phyloP scores from a whole-genome alignment of 768 basidiomycete species.

The Trametes villosa region DNA sequence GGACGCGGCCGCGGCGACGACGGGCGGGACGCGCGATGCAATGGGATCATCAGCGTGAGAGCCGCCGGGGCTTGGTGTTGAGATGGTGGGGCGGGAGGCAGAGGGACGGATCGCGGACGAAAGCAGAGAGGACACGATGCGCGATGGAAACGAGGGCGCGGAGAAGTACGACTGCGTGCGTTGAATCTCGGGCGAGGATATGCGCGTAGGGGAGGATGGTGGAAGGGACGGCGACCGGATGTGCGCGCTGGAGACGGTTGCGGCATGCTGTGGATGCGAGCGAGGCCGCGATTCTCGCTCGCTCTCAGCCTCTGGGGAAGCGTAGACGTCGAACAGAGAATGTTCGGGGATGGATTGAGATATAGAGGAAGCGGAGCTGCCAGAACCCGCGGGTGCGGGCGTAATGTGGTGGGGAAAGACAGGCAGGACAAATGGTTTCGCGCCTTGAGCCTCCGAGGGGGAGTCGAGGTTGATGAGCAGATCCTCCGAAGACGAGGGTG shows the following conservation, averaged over 20 bases:
- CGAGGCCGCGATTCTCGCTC: slow-evolving; percentile 22
- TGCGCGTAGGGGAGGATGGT: slow-evolving; percentile 35
- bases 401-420: background rate
- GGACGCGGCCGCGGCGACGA: slow-evolving; percentile 5
- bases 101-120: slow-evolving; percentile 27
- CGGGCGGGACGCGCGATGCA: background rate
- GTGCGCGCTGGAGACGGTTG: slow-evolving; percentile 35
- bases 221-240: slow-evolving; percentile 37
- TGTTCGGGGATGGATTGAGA: background rate
- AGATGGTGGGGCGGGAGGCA: slow-evolving; percentile 5
- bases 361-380: background rate
- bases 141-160: slow-evolving; percentile 50
- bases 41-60: slow-evolving; percentile 7
- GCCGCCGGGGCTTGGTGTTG: slow-evolving; percentile 4
- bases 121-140: slow-evolving; percentile 54
- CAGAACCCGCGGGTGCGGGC: background rate
- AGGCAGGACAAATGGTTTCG: slow-evolving; percentile 19
- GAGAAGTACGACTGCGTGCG: slow-evolving; percentile 45
- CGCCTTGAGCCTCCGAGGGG: slow-evolving; percentile 18
- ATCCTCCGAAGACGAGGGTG: background rate
- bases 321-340: slow-evolving; percentile 38
- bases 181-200: slow-evolving; percentile 41
- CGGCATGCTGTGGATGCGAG: slow-evolving; percentile 10
- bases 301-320: slow-evolving; percentile 23
- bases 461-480: slow-evolving; percentile 24